Conservation (phyloP, 257 asterid species). For the Linaria vulgaris region DNA sequence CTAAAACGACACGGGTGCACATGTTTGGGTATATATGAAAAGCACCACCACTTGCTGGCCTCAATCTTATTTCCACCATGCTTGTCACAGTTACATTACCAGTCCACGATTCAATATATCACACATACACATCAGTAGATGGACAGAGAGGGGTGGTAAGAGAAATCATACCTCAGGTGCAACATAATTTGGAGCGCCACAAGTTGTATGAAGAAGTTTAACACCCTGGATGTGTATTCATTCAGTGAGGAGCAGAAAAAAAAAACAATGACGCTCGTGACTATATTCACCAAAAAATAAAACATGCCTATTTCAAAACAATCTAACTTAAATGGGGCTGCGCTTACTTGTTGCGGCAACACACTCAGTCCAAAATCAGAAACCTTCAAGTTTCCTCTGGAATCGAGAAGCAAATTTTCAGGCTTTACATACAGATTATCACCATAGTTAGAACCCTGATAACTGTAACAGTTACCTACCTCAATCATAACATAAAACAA, state of each 20-base stretch:
- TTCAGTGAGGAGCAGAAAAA: conserved; percentile 19
- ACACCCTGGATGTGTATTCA: conserved; percentile 80
- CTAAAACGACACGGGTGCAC: too few species aligned
- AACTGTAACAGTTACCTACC: conserved; percentile 17
- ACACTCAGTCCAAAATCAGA: conserved; percentile 98
- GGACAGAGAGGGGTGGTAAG: background rate
- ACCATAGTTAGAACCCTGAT: conserved; percentile 26
- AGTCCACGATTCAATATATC: too few species aligned
- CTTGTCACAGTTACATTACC: too few species aligned
- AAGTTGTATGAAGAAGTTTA: conserved; percentile 89
- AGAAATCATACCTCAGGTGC: conserved; percentile 80
- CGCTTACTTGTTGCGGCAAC: conserved; percentile 74
- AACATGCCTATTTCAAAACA: conserved; percentile 15
- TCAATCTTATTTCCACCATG: too few species aligned
- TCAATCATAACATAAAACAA: conserved; percentile 22
- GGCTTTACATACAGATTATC: conserved; percentile 53
- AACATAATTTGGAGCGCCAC: conserved; percentile 96
- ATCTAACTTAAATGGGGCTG: conserved; percentile 1
- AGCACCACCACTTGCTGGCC: too few species aligned
- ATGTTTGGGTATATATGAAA: too few species aligned
- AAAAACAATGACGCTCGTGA: conserved; percentile 15
- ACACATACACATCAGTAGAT: background rate
- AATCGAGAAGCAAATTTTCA: conserved; percentile 94
- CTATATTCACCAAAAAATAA: conserved; percentile 11
- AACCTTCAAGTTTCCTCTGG: conserved; percentile 77